Percentiles rank a stretch among this genome's conserved stretches.
Conservation (phyloP, 1,139 yeast genomes). For the Suhomyces bokatorum region DNA sequence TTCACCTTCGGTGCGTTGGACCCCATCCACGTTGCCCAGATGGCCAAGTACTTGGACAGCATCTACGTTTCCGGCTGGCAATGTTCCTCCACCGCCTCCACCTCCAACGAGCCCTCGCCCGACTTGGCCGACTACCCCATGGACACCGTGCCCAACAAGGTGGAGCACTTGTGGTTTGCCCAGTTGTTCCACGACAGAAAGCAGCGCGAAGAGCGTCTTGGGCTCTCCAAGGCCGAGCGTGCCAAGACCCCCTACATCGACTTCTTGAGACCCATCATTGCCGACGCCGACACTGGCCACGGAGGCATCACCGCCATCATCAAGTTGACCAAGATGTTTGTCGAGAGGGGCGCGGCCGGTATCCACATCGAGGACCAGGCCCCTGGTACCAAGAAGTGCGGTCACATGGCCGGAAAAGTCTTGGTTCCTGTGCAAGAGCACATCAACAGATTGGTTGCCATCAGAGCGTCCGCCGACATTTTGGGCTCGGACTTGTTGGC, state of each 20-base stretch:
- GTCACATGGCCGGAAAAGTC: conserved; percentile 98
- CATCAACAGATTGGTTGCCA: conserved; percentile 88
- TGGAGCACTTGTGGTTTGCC: conserved; percentile 94
- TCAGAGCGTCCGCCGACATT: conserved; percentile 94
- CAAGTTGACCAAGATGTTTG: conserved; percentile 92
- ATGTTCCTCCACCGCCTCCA: conserved; percentile 95
- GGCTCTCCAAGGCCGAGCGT: conserved; percentile 60
- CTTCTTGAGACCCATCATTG: conserved; percentile 90
- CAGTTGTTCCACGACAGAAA: conserved; percentile 97
- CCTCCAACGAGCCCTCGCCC: conserved; percentile 96
- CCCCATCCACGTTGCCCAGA: conserved; percentile 93
- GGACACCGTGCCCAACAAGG: conserved; percentile 99
- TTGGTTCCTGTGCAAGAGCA: conserved; percentile 97
- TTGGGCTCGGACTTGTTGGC: conserved; percentile 82
- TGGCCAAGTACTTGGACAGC: conserved; percentile 93
- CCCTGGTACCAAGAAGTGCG: conserved; percentile 98
- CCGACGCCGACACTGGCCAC: conserved; percentile 98
- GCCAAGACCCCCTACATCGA: conserved; percentile 67
- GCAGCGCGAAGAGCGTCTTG: conserved; percentile 83
- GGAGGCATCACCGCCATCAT: conserved; percentile 97
- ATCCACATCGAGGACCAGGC: conserved; percentile 98
- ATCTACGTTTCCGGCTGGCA: conserved; percentile 98
- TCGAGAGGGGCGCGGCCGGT: conserved; percentile 99
- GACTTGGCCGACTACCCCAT: conserved; percentile 98
- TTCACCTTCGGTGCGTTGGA: conserved; percentile 96